Evolutionary conservation across 352 stramenopile genomes (phyloP).

Genomic region (Globisporangium solare): DNA sequence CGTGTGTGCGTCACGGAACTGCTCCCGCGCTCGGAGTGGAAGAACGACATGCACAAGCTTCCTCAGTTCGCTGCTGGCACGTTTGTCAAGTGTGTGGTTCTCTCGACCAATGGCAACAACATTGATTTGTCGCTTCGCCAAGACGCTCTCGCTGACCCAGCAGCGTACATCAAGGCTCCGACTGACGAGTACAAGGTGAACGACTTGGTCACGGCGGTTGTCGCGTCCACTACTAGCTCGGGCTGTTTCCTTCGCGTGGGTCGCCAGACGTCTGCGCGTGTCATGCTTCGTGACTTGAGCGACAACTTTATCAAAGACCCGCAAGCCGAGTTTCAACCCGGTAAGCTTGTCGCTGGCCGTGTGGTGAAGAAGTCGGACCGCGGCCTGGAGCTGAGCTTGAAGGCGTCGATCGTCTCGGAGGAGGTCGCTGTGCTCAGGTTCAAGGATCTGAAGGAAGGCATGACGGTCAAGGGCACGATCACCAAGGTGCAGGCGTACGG

Average conservation of each 20-base stretch:
- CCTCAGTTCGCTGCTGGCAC: constrained; percentile 57
- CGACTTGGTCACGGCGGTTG: constrained; percentile 88
- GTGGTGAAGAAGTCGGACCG: constrained; percentile 86
- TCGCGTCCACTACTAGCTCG: constrained; percentile 88
- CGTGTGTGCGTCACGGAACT: constrained; percentile 83
- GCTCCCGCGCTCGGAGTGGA: constrained; percentile 46
- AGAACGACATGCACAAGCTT: constrained; percentile 63
- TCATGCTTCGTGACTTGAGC: constrained; percentile 94
- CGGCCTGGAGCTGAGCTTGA: constrained; percentile 91
- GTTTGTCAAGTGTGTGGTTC: constrained; percentile 74
- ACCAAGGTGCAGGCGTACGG: constrained; percentile 94
- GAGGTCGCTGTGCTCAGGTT: constrained; percentile 81
- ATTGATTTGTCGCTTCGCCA: constrained; percentile 77
- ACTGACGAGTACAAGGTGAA: constrained; percentile 40
- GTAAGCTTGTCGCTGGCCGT: constrained; percentile 93
- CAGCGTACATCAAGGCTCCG: constrained; percentile 49
- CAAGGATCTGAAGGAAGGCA: constrained; percentile 86
- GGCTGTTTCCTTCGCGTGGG: constrained; percentile 94
- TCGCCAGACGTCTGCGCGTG: constrained; percentile 80
- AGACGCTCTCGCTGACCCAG: constrained; percentile 48
- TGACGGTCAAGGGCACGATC: constrained; percentile 94
- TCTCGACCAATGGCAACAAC: constrained; percentile 38
- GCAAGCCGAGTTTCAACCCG: constrained; percentile 80
- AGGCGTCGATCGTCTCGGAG: constrained; percentile 91
- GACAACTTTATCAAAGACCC: constrained; percentile 95